phyloP scores from a whole-genome alignment of 2,329 filamentous ascomycete genomes.

The Fusarium abutilonis region DNA sequence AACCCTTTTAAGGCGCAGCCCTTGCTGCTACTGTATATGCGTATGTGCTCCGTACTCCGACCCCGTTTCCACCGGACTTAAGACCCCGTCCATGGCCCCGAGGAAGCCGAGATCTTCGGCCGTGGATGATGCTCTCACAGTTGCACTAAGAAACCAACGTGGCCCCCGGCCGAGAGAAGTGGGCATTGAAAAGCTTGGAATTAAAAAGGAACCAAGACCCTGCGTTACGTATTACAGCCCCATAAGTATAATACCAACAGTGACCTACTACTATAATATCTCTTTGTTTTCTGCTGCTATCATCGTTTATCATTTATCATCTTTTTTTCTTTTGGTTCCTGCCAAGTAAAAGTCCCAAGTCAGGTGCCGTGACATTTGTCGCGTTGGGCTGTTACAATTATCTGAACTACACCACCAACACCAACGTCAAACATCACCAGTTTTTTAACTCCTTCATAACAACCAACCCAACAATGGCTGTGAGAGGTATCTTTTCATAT shows the following conservation, averaged over 20 bases:
- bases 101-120: slow-evolving; percentile 13
- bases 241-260: slow-evolving; percentile 21
- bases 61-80: slow-evolving; percentile 13
- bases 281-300: not conserved
- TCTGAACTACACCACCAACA: not conserved
- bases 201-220: not conserved
- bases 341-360: not conserved
- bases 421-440: not conserved
- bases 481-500: slow-evolving; percentile 50
- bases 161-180: slow-evolving; percentile 23
- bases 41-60: not conserved
- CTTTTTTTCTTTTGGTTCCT: not conserved
- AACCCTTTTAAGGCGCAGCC: not conserved
- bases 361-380: slow-evolving; percentile 6
- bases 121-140: not conserved
- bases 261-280: not conserved
- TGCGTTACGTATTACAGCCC: slow-evolving; percentile 22
- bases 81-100: slow-evolving; percentile 4
- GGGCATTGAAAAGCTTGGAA: slow-evolving; percentile 24
- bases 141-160: not conserved
- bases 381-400: slow-evolving; percentile 7
- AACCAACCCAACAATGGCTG: slow-evolving; percentile 45
- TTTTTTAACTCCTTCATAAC: not conserved
- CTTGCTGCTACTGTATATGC: no score
- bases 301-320: not conserved